Evolutionary conservation across 371 early-diverging fungal species (phyloP), one percentile per base, ranked within the genome.

Genomic region (Mortierella sp.): DNA sequence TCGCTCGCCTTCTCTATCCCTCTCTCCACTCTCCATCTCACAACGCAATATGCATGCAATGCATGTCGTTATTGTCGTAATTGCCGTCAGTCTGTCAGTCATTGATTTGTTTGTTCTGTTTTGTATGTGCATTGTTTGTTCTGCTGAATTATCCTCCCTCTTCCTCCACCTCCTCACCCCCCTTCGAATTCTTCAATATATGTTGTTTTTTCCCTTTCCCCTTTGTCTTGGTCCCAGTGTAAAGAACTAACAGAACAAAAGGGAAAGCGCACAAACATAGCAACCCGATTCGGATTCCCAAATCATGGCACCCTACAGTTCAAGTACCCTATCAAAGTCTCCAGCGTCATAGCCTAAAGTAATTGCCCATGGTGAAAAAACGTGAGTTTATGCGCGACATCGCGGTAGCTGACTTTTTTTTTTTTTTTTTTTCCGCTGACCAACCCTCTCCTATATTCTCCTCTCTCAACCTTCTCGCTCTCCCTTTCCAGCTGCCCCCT

Each of bases 11-110:
- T 60, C 63, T 32, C 63, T 60, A 3, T 14, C 32, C 18, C 35
- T 60, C 16, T 60, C 35, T 60, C 63, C 24, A 11, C n/a, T 56
- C 27, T 56, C 51, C 51, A 32, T 35, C 32, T 4, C 21, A 35
- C 35, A 63, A 35, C 32, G 21, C 63, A 63, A 35, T 35, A 63
- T 63, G 60, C 60, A 29, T n/a, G 71, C 44, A 73, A 35, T 49
- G 54, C 38, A 49, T 73, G 73, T 55, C 38, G 12, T 46, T 32
- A n/a, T 35, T 38, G 24, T 51, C 21, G 46, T 29, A n/a, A 73
- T n/a, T 27, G 54, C 38, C 35, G 35, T 63, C 51, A 0, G 21
- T 21, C 4, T 51, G 21, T 16, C 32, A 6, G 51, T 4, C 21
- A 27, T 55, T n/a, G n/a, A 11, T 27, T 27, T 56, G 58, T 56